These are phyloP conservation scores for Diaporthe sp. DNA, from an alignment of 2,329 filamentous ascomycete genomes.

Conservation along the genomic window DNA sequence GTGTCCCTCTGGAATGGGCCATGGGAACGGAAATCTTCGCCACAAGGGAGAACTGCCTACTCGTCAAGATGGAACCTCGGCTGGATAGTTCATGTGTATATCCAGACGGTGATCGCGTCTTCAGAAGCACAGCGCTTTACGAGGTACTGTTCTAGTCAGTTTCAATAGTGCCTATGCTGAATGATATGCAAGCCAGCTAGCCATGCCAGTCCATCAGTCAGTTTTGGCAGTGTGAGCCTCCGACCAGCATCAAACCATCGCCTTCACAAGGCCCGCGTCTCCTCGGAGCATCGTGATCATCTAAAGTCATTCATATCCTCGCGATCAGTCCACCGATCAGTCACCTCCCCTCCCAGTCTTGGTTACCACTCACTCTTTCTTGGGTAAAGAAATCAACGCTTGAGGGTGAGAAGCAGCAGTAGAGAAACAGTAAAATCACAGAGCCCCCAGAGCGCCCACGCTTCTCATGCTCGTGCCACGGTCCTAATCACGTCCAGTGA, in stretches of 20 bases:
- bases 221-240: neutral
- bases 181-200: slow-evolving; percentile 13
- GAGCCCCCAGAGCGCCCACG: slow-evolving; percentile 18
- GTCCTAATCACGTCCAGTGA: neutral
- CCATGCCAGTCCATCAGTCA: neutral
- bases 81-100: neutral
- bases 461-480: neutral
- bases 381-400: slow-evolving; percentile 6
- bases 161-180: neutral
- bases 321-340: no score
- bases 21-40: neutral
- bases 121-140: neutral
- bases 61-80: neutral
- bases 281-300: neutral
- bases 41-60: neutral
- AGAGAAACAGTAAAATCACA: slow-evolving; percentile 4
- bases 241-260: no score
- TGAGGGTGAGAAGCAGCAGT: neutral
- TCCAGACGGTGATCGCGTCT: neutral
- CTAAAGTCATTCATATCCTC: neutral
- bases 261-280: neutral
- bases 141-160: neutral
- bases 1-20: neutral
- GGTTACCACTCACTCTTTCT: neutral
- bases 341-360: neutral